Conservation (phyloP, 345 rosid genomes). For the Populus deltoides region DNA sequence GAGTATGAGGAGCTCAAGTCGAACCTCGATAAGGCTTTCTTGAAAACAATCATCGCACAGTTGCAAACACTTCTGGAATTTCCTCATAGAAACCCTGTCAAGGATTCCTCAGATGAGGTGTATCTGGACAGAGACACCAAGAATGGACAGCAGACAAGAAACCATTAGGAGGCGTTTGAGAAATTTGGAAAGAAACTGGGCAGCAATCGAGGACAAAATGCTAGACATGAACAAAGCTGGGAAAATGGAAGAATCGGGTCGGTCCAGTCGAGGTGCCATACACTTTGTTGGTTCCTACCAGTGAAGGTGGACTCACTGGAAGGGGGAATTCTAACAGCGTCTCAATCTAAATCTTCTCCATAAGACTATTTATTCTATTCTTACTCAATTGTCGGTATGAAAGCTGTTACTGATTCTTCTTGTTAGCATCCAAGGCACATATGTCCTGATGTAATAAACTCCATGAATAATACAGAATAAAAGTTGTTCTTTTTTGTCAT, state of each 20-base stretch:
- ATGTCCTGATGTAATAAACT: background rate
- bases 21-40: slow-evolving; percentile 29
- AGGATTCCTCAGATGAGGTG: slow-evolving; percentile 36
- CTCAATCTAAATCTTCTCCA: slow-evolving; percentile 14
- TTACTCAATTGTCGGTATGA: too few relatives aligned
- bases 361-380: background rate
- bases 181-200: slow-evolving; percentile 31
- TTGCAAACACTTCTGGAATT: slow-evolving; percentile 30
- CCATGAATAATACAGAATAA: background rate
- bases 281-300: slow-evolving; percentile 25
- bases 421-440: background rate
- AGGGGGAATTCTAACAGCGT: slow-evolving; percentile 28
- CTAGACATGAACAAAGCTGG: slow-evolving; percentile 10
- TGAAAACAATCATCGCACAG: slow-evolving; percentile 30
- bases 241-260: slow-evolving; percentile 15
- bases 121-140: slow-evolving; percentile 31
- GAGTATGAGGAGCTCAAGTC: slow-evolving; percentile 31
- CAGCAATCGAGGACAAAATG: slow-evolving; percentile 19
- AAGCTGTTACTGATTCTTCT: background rate
- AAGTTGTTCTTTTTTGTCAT: background rate
- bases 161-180: slow-evolving; percentile 28
- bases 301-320: slow-evolving; percentile 20
- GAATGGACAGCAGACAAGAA: slow-evolving; percentile 35
- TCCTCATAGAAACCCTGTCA: slow-evolving; percentile 38
- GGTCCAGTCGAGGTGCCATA: slow-evolving; percentile 21